These are phyloP conservation scores for Solanum acaule DNA, from an alignment of 257 asterid genomes.

Conservation along the genomic window DNA sequence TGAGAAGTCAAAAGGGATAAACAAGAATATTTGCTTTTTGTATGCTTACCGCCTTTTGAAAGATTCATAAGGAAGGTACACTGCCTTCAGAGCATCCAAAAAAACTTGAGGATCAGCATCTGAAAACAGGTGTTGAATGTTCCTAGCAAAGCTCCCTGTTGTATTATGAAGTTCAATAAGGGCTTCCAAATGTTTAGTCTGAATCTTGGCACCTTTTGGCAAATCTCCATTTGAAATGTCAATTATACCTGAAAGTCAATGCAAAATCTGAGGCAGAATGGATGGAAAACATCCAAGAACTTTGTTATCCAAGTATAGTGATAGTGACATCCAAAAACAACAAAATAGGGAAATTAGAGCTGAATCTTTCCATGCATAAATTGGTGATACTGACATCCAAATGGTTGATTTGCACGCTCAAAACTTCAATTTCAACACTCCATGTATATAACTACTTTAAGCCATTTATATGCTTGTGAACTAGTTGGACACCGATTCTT, in stretches of 20 bases:
- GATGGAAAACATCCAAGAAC: not conserved
- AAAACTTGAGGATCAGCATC: conserved; percentile 63
- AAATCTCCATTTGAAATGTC: conserved; percentile 87
- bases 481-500: not conserved
- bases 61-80: conserved; percentile 78
- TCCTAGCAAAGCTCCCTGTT: conserved; percentile 87
- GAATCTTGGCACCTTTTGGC: conserved; percentile 81
- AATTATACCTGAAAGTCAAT: conserved; percentile 64
- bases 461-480: not conserved
- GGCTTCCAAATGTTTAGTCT: conserved; percentile 76
- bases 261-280: conserved; percentile 10
- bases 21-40: not conserved
- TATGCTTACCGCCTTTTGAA: conserved; percentile 68
- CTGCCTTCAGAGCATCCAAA: conserved; percentile 74
- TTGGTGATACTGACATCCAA: not conserved
- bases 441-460: not conserved
- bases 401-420: not conserved
- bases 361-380: not conserved
- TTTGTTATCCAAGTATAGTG: not conserved
- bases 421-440: not conserved
- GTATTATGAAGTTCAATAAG: conserved; percentile 79
- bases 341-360: not conserved
- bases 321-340: not conserved
- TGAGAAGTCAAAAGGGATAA: not conserved
- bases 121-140: conserved; percentile 77